These are phyloP conservation scores for Tribonema minus DNA, from an alignment of 108 stramenopile genomes.

Conservation along the genomic window DNA sequence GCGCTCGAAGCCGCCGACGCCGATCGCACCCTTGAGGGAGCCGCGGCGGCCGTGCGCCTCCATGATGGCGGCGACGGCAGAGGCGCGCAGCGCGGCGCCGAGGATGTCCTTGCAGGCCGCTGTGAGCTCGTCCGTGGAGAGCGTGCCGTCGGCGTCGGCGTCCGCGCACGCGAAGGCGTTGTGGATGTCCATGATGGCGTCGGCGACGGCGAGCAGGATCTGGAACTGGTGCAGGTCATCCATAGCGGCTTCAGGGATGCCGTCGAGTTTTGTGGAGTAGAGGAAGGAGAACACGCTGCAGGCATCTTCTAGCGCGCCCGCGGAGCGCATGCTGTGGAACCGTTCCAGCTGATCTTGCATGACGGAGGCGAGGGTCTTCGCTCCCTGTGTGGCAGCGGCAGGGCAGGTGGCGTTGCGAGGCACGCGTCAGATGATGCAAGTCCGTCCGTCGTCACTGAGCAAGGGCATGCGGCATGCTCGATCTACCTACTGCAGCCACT, in stretches of 20 bases:
- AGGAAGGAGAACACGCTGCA: constrained; percentile 6
- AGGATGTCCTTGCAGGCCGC: not conserved
- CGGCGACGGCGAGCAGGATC: constrained; percentile 15
- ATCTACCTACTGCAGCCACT: too few relatives aligned
- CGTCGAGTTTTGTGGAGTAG: constrained; percentile 32
- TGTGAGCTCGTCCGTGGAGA: not conserved
- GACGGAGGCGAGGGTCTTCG: not conserved
- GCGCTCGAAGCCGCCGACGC: constrained; percentile 21
- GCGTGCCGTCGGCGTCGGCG: not conserved
- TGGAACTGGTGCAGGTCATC: not conserved
- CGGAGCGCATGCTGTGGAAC: not conserved
- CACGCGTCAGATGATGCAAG: too few relatives aligned
- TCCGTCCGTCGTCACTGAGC: too few relatives aligned
- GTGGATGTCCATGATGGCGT: constrained; percentile 20
- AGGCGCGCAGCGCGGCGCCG: not conserved
- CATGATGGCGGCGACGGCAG: not conserved
- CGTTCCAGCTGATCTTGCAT: constrained; percentile 19
- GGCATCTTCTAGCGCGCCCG: not conserved
- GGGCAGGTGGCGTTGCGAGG: too few relatives aligned
- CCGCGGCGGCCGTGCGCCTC: not conserved
- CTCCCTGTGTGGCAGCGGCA: not conserved
- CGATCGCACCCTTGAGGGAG: not conserved
- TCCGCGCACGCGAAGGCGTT: constrained; percentile 5
- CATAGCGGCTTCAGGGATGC: too few relatives aligned
- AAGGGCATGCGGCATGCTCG: too few relatives aligned